Conservation (phyloP, 2,329 filamentous ascomycete genomes). For the Colletotrichum agaves region DNA sequence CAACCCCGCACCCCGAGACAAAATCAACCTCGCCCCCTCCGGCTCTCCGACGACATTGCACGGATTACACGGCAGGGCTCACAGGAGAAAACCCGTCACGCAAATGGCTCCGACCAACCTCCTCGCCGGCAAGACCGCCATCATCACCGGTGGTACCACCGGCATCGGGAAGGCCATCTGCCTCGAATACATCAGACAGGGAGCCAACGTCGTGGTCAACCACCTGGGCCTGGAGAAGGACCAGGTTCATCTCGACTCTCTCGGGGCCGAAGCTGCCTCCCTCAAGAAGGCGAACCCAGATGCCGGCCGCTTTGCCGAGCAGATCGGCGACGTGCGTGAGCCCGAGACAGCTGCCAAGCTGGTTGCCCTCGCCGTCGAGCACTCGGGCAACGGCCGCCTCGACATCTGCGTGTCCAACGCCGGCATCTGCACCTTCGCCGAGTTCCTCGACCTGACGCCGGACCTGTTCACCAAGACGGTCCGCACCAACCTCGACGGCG, state of each 20-base stretch:
- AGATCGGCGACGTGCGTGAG: constrained; percentile 81
- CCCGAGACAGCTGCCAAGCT: constrained; percentile 76
- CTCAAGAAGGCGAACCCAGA: constrained; percentile 57
- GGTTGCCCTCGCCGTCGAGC: constrained; percentile 71
- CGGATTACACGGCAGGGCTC: neutral
- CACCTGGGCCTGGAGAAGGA: constrained; percentile 73
- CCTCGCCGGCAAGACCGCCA: constrained; percentile 79
- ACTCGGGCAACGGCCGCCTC: constrained; percentile 66
- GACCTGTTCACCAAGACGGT: constrained; percentile 79
- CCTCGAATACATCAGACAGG: constrained; percentile 80
- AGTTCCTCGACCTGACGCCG: constrained; percentile 80
- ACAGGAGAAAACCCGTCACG: neutral
- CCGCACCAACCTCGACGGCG: constrained; percentile 83
- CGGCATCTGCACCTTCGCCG: constrained; percentile 87
- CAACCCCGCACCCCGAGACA: constrained; percentile 7
- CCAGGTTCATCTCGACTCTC: constrained; percentile 61
- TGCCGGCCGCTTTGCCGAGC: constrained; percentile 69
- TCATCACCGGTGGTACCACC: constrained; percentile 87
- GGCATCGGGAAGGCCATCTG: constrained; percentile 89
- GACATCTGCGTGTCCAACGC: constrained; percentile 91
- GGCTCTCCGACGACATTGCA: neutral
- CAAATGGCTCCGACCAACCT: constrained; percentile 63
- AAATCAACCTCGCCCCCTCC: constrained; percentile 11
- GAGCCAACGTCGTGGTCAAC: constrained; percentile 83
- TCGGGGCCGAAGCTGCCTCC: constrained; percentile 61